Percentiles rank a stretch among this genome's conserved stretches.
These are phyloP conservation scores for Cercospora beticola DNA, from an alignment of 2,329 filamentous ascomycete species.

Conservation along the genomic window DNA sequence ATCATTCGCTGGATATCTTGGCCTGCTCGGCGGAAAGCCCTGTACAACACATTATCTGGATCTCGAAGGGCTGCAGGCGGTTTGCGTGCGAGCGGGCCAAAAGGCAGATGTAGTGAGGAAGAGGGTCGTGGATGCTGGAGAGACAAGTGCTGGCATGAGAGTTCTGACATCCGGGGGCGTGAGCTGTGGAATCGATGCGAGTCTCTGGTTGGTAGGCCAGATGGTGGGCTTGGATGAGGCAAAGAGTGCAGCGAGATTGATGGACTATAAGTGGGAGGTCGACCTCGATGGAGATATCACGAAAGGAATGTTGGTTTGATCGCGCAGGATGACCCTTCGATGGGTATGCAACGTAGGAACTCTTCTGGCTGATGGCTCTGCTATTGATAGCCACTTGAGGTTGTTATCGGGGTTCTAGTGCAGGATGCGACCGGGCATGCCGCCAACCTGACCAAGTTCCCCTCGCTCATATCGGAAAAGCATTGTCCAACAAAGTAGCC, in stretches of 20 bases:
- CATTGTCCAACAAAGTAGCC: no score
- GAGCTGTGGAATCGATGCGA: neutral
- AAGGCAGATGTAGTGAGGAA: neutral
- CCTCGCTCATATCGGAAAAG: no score
- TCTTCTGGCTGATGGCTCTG: no score
- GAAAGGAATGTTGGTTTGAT: no score
- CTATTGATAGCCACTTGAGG: no score
- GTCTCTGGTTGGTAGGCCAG: neutral
- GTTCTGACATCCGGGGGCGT: neutral
- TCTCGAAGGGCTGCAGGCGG: neutral
- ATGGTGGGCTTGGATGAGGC: neutral
- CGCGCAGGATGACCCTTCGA: no score
- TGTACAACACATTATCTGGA: neutral
- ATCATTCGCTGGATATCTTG: neutral
- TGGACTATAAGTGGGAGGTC: neutral
- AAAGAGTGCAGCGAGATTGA: neutral
- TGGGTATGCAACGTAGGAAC: no score
- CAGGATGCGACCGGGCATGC: no score
- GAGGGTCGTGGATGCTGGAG: neutral
- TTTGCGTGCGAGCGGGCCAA: neutral
- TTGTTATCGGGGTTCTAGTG: no score
- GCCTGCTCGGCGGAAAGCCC: neutral
- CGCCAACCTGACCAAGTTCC: no score
- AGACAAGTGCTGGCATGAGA: neutral
- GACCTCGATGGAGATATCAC: no score